Evolutionary conservation across 129 eudicot genomes (phyloP), one percentile per base, ranked within the genome.

Genomic region (Logfia minima): DNA sequence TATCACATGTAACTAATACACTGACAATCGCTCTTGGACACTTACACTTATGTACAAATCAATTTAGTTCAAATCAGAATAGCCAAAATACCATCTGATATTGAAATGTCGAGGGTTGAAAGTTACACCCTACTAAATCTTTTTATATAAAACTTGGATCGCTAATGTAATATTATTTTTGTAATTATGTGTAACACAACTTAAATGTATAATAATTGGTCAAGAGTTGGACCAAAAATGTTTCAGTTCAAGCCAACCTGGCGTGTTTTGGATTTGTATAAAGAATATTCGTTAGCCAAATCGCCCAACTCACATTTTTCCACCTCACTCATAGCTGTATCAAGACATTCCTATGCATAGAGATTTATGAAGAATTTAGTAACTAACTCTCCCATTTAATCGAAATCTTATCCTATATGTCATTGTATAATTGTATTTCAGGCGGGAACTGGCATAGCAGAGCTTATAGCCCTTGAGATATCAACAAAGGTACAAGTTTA

Each of bases 371-470:
- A 45, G 65, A 75, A 19, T 65, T 8, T 1, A 26, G 29, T 26
- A 26, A 26, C 29, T 26, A 34, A 60, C 28, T 66, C 35, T 21
- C 48, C 70, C 6, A 3, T 45, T 81, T 16, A 41, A 41, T 79
- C 24, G 6, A 18, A 6, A 19, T 56, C 26, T 56, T 17, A 58
- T 58, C 13, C 63, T 58, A 58, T 21, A 8, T 2, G 4, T n/a
- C 26, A 58, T 58, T 58, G 56, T 71, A 14, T 16, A 4, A 53
- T 4, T 53, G 55, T 71, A 10, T 80, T 85, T 80, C 87, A 90
- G 98, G 96, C 98, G 19, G 96, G 98, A 21, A 92, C 96, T 21
- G 98, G 98, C 34, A 90, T 90, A 71, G 98, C 98, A 13, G 96
- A 90, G 78, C 98, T 92, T 61, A 90, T 92, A 78, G 96, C 98